Percentiles rank a stretch among this genome's conserved stretches.
phyloP scores from a whole-genome alignment of 768 basidiomycete genomes.

The Cystobasidium tubakii region DNA sequence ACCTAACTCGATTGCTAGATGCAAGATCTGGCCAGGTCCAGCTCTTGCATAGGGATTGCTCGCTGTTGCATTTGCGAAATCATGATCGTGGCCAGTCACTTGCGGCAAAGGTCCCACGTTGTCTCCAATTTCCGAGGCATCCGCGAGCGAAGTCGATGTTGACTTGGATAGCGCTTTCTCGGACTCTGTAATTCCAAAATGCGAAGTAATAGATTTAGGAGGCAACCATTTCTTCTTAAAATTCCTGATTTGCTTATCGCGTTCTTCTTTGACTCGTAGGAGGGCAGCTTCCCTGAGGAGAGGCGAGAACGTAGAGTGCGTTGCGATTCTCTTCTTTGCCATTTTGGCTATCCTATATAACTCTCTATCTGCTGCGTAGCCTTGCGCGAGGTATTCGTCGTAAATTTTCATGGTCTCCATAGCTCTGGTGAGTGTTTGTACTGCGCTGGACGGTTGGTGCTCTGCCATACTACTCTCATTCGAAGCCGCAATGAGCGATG shows the following conservation, averaged over 20 bases:
- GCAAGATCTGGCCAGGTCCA: not conserved
- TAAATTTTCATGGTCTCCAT: not conserved
- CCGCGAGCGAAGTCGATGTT: no score
- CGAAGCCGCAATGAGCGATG: not conserved
- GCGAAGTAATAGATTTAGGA: not conserved
- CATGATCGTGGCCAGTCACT: no score
- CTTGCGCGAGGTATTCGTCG: not conserved
- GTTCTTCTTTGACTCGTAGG: not conserved
- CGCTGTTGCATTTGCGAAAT: not conserved
- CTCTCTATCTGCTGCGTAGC: not conserved
- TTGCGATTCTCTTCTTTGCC: not conserved
- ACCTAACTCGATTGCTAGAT: not conserved
- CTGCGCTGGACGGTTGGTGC: not conserved
- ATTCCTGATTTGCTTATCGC: not conserved
- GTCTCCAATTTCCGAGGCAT: no score
- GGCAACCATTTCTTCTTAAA: constrained; percentile 7
- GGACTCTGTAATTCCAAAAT: not conserved
- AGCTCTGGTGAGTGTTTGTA: not conserved
- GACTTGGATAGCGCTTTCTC: not conserved
- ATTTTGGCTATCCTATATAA: not conserved
- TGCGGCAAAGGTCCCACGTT: no score
- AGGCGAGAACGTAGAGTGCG: not conserved
- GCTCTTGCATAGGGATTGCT: not conserved
- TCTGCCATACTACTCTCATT: not conserved
- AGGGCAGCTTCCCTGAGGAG: not conserved